Base-by-base conservation (phyloP, 371 early-diverging fungal genomes). In the Mucor racemosus region DNA sequence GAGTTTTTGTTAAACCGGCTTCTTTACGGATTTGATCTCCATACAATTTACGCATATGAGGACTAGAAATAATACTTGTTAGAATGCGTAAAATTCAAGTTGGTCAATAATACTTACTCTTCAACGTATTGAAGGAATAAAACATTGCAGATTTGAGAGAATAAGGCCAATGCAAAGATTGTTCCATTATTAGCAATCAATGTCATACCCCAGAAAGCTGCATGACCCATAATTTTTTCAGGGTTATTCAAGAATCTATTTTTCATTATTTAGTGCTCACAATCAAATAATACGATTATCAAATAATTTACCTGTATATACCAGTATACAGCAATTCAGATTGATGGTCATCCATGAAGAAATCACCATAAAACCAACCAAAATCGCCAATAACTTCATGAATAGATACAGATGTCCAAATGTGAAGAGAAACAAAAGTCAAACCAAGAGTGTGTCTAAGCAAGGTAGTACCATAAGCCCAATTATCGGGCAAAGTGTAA, bases 361-460 rank as follows among this genome's bases (percentile, higher is more conserved):
- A 93, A 60, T 93, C 95, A n/a, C 90, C 93, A 78, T 92, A 93
- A 72, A 94, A 88, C 95, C 95, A 97, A 4, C 97, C 97, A 74
- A 91, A 93, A 59, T 94, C 92, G 33, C 97, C 97, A 58, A 96
- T 85, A 6, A 91, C 94, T 72, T 95, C 92, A 80, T 91, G 94
- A 19, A 95, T 91, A 1, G 94, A 91, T 10, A 87, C 77, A 8
- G 94, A 86, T 10, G 92, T 94, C 93, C 94, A 96, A 19, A 91
- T 71, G 66, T 97, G 97, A 46, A 97, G 79, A 0, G 86, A 77
- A 53, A 96, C 90, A 60, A 97, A 79, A 4, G 94, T 74, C 71
- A 81, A 58, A 13, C 93, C 95, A 9, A 94, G 75, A 0, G 88
- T 90, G 69, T 94, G 94, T 39, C 91, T 79, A 46, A 95, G 76